Percentiles rank a stretch among this genome's conserved stretches.
Evolutionary conservation across 768 basidiomycete genomes (phyloP).

Genomic region (Trametes cingulata): DNA sequence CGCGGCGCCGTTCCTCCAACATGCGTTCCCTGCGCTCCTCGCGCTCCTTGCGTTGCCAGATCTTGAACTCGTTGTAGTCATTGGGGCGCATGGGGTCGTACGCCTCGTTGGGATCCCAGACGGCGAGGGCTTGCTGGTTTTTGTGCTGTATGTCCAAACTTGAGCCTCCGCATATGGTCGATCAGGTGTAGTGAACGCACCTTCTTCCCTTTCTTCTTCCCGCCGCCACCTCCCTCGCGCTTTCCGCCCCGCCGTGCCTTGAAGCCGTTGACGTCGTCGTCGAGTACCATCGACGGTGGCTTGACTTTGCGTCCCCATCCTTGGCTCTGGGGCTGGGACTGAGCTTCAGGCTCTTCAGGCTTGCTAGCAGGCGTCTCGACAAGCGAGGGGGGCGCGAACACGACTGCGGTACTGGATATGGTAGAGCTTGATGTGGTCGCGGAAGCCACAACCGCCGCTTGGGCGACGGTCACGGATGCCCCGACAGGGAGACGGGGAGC

Average conservation of each 20-base stretch:
- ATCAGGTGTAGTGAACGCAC: conserved; percentile 34
- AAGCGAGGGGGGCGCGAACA: conserved; percentile 69
- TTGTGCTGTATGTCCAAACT: conserved; percentile 52
- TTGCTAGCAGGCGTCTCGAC: conserved; percentile 36
- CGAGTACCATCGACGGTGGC: conserved; percentile 87
- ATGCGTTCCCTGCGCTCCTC: conserved; percentile 71
- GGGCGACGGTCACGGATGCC: conserved; percentile 48
- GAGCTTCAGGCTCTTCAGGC: conserved; percentile 32
- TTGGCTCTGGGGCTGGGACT: conserved; percentile 46
- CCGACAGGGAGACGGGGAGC: conserved; percentile 60
- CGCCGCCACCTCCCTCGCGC: conserved; percentile 44
- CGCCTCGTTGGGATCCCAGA: conserved; percentile 78
- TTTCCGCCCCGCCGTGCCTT: conserved; percentile 57
- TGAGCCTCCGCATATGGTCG: background rate
- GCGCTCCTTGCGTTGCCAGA: conserved; percentile 74
- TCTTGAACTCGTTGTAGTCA: conserved; percentile 86
- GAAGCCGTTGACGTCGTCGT: conserved; percentile 88
- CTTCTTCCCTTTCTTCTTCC: conserved; percentile 57
- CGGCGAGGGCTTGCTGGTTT: conserved; percentile 47
- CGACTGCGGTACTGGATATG: conserved; percentile 60
- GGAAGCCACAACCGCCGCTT: conserved; percentile 20
- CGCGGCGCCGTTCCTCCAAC: conserved; percentile 37
- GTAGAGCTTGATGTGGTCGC: conserved; percentile 29
- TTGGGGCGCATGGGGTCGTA: conserved; percentile 86
- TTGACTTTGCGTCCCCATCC: conserved; percentile 90